Percentiles rank a stretch among this genome's conserved stretches.
Evolutionary conservation across 208 protist species (phyloP).

Genomic region (Crithidia bombi): DNA sequence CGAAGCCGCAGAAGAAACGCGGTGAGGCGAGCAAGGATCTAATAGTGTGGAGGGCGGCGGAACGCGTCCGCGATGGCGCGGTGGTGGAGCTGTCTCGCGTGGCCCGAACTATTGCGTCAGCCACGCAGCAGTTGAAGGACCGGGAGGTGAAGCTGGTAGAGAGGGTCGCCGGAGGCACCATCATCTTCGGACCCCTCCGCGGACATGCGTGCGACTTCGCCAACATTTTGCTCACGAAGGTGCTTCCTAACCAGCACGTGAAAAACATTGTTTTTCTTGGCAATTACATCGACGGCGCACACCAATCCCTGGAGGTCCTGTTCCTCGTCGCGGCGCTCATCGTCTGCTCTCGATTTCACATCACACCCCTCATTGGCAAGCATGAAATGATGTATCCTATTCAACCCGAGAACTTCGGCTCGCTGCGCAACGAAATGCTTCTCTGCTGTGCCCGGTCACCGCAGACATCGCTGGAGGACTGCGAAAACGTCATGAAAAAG

Average conservation of each 20-base stretch:
- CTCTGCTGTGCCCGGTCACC: conserved; percentile 38
- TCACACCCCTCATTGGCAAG: conserved; percentile 69
- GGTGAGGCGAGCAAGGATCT: conserved; percentile 35
- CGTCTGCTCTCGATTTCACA: conserved; percentile 45
- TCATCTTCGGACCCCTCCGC: conserved; percentile 73
- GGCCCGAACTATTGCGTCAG: conserved; percentile 19
- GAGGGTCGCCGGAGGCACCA: conserved; percentile 45
- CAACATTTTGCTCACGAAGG: conserved; percentile 55
- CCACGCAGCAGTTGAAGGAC: conserved; percentile 18
- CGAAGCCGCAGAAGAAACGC: conserved; percentile 35
- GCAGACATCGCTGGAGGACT: conserved; percentile 41
- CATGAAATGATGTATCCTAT: conserved; percentile 86
- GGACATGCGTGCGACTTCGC: conserved; percentile 80
- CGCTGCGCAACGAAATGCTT: conserved; percentile 66
- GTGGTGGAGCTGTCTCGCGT: conserved; percentile 23
- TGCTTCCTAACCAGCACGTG: conserved; percentile 36
- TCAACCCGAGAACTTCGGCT: conserved; percentile 71
- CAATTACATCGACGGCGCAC: conserved; percentile 85
- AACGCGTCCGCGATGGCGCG: conserved; percentile 17
- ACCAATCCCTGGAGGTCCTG: conserved; percentile 75
- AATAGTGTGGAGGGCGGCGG: conserved; percentile 30
- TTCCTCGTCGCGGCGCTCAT: conserved; percentile 70
- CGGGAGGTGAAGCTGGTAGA: conserved; percentile 28
- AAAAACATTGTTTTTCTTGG: conserved; percentile 76
- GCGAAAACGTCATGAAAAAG: conserved; percentile 47